Evolutionary conservation across 306 rosid species (phyloP), one percentile per base, ranked within the genome.

Genomic region (Psophocarpus tetragonolobus): DNA sequence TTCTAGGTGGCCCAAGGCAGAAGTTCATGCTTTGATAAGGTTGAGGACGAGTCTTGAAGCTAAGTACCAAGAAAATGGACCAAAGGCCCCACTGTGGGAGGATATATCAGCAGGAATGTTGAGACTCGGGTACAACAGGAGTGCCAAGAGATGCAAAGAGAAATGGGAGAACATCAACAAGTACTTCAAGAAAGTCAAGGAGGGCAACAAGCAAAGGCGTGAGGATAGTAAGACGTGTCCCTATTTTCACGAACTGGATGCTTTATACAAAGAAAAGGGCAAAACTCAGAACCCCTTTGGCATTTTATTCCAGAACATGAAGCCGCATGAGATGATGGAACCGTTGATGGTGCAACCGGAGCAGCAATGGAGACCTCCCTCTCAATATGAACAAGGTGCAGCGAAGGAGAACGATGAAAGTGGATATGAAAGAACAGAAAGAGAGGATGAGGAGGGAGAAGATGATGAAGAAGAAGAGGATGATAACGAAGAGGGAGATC

Each of bases 111-210:
- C 83, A 0, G 97, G 84, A n/a, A 91, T 95, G 97, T 60, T 54
- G 75, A 85, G 80, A 75, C 65, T 88, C 4, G 99, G 97, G 2
- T 95, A 91, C 84, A 75, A 80, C 12, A 81, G 97, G 66, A 95
- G 76, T 69, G 29, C 98, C 0, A 95, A 89, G 85, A 90, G 97
- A 58, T 95, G 98, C 92, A 92, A 95, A 66, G 98, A 95, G 87
- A 95, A 95, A 60, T 95, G 98, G 97, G 97, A 95, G 84, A 95
- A 92, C 85, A 95, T 95, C 70, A 95, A 92, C 91, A 92, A 92
- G 83, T 95, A 95, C 83, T 95, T 81, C 90, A 95, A 95, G 90
- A 95, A 89, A 53, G 89, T 95, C 23, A 95, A 89, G 58, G 97
- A 89, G n/a, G 88, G 88, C 64, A 86, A 73, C 88, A 92, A 71